Base-by-base conservation (phyloP, 768 basidiomycete genomes). In the Mycena olivaceomarginata region DNA sequence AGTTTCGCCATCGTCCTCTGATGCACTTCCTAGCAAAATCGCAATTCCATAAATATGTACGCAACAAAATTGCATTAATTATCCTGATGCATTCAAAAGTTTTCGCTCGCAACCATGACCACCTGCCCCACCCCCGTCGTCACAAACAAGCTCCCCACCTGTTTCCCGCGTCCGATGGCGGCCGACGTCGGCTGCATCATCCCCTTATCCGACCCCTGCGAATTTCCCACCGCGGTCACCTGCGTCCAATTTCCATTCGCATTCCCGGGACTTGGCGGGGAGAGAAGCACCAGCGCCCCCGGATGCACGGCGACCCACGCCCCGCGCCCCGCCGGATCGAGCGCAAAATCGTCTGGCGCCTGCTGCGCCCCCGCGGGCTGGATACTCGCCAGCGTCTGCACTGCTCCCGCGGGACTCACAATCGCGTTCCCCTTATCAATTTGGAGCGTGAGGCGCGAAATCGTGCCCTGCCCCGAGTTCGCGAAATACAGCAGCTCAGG, bases 301-400 rank as follows among this genome's bases (percentile, higher is more conserved):
- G 76, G 67, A 20, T 77, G 76, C 43, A 68, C 63, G 9, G 72
- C 40, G 15, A 70, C 67, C 76, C 76, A 77, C 8, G 71, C 70
- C 31, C 31, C 31, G 6, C 72, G 53, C 5, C 76, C 76, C 37
- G 25, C 1, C 3, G 20, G 0, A 25, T 77, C 76, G 2, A 77
- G n/a, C 62, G 68, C 71, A 25, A 77, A 77, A 10, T 77, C 72
- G 20, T 77, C 76, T 5, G 57, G 63, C 5, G 7, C 37, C 39
- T 62, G 60, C 18, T 31, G 37, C 11, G 12, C n/a, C 12, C 18
- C 41, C 5, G 40, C 2, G 3, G 63, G n/a, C n/a, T 43, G 63
- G 15, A 64, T 43, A n/a, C 2, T 64, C 41, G 41, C 63, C 41
- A 64, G 20, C 10, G n/a, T 43, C n/a, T 64, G 20, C 41, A 43